Evolutionary conservation across 2,329 filamentous ascomycete genomes (phyloP), one percentile per base, ranked within the genome.

Genomic region (Capronia epimyces): DNA sequence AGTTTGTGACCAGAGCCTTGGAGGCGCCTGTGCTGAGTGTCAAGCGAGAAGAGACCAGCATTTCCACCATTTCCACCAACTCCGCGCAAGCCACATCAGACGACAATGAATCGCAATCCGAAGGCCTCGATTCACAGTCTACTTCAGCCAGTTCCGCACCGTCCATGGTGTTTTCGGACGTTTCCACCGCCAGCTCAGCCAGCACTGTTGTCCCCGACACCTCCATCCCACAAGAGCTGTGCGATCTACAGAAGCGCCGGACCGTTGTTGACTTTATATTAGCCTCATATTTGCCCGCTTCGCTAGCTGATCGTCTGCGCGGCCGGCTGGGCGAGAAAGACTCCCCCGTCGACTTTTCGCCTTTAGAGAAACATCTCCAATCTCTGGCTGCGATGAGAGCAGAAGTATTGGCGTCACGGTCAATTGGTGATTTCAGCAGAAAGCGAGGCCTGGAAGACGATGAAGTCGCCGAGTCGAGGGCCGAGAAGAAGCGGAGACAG

Each of bases 401-500:
- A 34, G 83, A 95, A 65, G 87, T 86, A 1, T 68, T 82, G 4
- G 81, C 85, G 1, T 74, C 86, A 2, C 79, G 88, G 46, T 82
- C 83, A 1, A 53, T 73, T 27, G 67, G 66, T 3, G 71, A 75
- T 48, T 73, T 72, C 55, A 70, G 62, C 43, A 65, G 68, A 27
- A 73, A 75, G 54, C 65, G 71, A 43, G 65, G 60, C 2, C 64
- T 71, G 12, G 71, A 74, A 34, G 71, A 75, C 20, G 67, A 69
- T 12, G 71, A 73, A 25, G 67, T 60, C 2, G 63, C 64, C 3
- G 71, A 73, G 44, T 65, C 66, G n/a, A 69, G 83, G 2, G 82
- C 81, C 2, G 87, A 90, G 66, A 95, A 93, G 79, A 90, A 86
- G 72, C 76, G 84, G 37, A 90, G 84, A 67, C 82, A 85, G 70